These are phyloP conservation scores for Cadophora sp. DNA, from an alignment of 2,329 filamentous ascomycete species.

Conservation along the genomic window DNA sequence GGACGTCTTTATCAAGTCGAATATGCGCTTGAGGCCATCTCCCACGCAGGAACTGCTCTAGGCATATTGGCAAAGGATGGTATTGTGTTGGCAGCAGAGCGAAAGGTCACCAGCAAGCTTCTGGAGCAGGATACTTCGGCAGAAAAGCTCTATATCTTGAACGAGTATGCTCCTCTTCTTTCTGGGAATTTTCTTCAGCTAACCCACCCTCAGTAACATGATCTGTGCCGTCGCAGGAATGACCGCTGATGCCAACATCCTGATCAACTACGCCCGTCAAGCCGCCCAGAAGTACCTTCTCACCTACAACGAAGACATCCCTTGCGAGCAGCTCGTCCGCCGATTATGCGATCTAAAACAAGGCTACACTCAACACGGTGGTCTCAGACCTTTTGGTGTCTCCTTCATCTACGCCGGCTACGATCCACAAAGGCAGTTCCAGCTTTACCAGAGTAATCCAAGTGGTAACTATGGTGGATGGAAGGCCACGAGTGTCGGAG, in stretches of 20 bases:
- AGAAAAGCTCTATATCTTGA: constrained; percentile 99
- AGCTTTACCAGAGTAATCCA: constrained; percentile 98
- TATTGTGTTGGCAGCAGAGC: constrained; percentile 96
- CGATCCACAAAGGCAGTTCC: constrained; percentile 95
- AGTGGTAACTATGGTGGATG: constrained; percentile 99
- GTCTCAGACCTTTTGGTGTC: constrained; percentile 95
- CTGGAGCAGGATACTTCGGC: constrained; percentile 99
- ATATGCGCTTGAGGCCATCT: constrained; percentile 98
- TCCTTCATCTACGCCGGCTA: constrained; percentile 99
- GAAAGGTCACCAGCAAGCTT: constrained; percentile 99
- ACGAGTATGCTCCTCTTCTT: constrained; percentile 72
- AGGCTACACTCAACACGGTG: constrained; percentile 98
- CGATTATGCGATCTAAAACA: constrained; percentile 98
- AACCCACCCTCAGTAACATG: constrained; percentile 79
- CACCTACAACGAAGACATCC: constrained; percentile 99
- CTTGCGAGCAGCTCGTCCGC: constrained; percentile 97
- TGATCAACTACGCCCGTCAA: constrained; percentile 99
- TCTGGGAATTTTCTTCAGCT: constrained; percentile 15
- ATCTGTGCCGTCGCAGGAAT: constrained; percentile 99
- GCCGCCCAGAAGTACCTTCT: constrained; percentile 96
- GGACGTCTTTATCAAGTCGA: constrained; percentile 98
- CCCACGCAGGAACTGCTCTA: constrained; percentile 94
- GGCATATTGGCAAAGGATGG: constrained; percentile 98
- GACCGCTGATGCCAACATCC: constrained; percentile 99
- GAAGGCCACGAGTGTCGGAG: constrained; percentile 98